Base-by-base conservation (phyloP, 331 rosid species). In the Pyrus hybrid region DNA sequence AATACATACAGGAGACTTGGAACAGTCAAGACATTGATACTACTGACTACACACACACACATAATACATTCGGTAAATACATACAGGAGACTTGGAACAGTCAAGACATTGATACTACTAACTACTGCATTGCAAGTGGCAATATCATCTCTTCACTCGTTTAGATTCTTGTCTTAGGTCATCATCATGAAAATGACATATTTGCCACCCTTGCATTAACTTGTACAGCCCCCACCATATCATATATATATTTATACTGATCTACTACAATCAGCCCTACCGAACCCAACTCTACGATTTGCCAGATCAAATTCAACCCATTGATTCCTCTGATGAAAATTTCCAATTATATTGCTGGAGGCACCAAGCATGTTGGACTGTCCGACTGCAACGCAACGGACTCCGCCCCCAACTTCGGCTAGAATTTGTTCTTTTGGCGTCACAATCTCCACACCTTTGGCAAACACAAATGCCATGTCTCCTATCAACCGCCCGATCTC, bases 271-370 rank as follows among this genome's bases (percentile, higher is more conserved):
- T 86, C 97, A 12, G 97, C 90, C 79, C 58, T 88, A 67, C 96
- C 97, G 3, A 94, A 90, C 0, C 99, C 99, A 0, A 94, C 76
- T 72, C 92, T 85, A 2, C 75, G 89, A 67, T 81, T 84, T 1
- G 71, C 83, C 3, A 92, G 57, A 80, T 94, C 99, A 30, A 88
- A 94, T 61, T 94, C 99, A 26, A 94, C 93, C 99, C 99, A 94
- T 1, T 78, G 77, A 83, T 89, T 90, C 51, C 86, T 95, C 72
- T 94, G 99, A 71, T 94, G 97, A 33, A 88, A 53, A 67, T 90
- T 94, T 0, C 99, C 99, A 2, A 94, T 87, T 23, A 94, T 89
- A 79, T 90, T 94, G 21, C 92, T 83, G 8, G 86, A 89, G 3
- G 88, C 82, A 16, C 99, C 97, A 12, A 94, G 76, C 88, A 81